Evolutionary conservation across 2,329 filamentous ascomycete species (phyloP).

Genomic region (Beauveria bassiana): DNA sequence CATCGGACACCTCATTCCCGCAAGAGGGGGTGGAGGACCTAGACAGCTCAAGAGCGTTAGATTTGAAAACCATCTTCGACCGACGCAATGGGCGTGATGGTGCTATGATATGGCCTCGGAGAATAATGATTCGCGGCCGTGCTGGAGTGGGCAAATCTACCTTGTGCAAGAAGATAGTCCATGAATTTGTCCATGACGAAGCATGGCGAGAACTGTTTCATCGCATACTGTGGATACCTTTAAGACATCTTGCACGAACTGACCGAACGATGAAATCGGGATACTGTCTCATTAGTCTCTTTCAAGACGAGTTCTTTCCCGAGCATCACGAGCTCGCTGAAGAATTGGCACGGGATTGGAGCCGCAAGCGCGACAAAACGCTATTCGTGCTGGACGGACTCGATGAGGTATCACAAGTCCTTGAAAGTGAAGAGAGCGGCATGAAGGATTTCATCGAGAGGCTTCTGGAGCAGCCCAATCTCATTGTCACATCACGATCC

Average conservation of each 20-base stretch:
- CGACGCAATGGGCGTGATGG: no score
- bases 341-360: background rate
- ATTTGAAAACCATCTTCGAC: no score
- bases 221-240: conserved; percentile 31
- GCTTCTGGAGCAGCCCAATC: background rate
- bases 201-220: conserved; percentile 25
- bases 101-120: conserved; percentile 12
- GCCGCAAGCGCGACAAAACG: conserved; percentile 16
- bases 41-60: no score
- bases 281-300: background rate
- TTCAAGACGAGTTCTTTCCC: background rate
- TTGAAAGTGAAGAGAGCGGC: background rate
- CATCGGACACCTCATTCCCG: no score
- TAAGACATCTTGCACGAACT: conserved; percentile 20
- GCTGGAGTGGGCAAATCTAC: conserved; percentile 34
- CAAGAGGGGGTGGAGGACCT: no score
- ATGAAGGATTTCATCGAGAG: background rate
- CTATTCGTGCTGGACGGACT: conserved; percentile 37
- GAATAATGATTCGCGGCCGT: conserved; percentile 28
- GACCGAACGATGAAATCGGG: conserved; percentile 17
- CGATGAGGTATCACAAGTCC: conserved; percentile 29
- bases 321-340: background rate
- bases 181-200: conserved; percentile 22
- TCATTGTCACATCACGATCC: background rate
- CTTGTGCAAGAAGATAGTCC: conserved; percentile 33